These are phyloP conservation scores for Pyrenophora tritici-repentis DNA, from an alignment of 2,329 filamentous ascomycete genomes.

Conservation along the genomic window DNA sequence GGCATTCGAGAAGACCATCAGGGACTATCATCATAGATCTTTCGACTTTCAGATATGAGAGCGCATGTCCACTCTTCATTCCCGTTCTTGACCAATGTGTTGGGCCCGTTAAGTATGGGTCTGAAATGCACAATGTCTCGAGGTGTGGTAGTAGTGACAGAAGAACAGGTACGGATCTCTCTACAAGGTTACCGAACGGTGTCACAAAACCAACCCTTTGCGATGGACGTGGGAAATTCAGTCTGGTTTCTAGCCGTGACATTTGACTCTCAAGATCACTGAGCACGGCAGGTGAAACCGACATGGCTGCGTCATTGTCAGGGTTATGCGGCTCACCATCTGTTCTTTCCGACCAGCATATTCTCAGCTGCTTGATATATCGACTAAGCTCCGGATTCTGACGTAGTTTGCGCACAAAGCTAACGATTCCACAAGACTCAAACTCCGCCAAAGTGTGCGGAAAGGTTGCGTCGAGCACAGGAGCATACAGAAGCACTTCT, in stretches of 20 bases:
- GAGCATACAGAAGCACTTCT: conserved; percentile 8
- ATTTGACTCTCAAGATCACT: too few relatives aligned
- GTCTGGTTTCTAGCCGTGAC: too few relatives aligned
- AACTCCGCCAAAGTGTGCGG: not conserved
- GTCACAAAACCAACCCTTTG: too few relatives aligned
- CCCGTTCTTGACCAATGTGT: too few relatives aligned
- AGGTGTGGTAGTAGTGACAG: conserved; percentile 11
- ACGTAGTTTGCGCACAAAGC: conserved; percentile 6
- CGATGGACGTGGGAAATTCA: too few relatives aligned
- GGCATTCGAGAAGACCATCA: not conserved
- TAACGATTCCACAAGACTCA: not conserved
- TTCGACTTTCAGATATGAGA: conserved; percentile 4
- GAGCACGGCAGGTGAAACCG: too few relatives aligned
- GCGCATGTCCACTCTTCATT: not conserved
- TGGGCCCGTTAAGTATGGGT: not conserved
- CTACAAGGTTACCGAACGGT: too few relatives aligned
- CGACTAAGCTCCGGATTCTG: conserved; percentile 5
- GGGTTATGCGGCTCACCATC: too few relatives aligned
- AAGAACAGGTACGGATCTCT: not conserved
- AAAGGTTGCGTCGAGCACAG: conserved; percentile 4
- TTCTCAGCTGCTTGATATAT: conserved; percentile 15
- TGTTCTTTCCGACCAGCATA: not conserved
- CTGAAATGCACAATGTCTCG: conserved; percentile 14
- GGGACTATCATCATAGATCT: not conserved
- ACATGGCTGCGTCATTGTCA: too few relatives aligned